Percentiles rank a stretch among this genome's conserved stretches.
Conservation (phyloP, 2,329 filamentous ascomycete species). For the Claviceps paspali region DNA sequence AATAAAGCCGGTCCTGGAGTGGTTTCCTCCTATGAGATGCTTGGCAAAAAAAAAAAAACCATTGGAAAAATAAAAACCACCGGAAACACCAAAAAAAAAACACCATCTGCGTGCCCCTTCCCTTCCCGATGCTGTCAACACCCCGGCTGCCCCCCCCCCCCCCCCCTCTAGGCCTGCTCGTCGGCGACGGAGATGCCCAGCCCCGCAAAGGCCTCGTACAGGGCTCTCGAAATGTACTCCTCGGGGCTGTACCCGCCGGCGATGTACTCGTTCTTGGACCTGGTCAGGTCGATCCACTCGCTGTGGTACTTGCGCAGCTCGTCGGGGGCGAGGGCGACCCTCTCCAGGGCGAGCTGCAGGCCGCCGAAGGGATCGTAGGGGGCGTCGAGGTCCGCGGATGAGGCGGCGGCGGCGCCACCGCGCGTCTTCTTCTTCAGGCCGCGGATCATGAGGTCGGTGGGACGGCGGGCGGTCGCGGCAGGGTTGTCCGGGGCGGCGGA, state of each 20-base stretch:
- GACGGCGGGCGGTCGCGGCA: too few species aligned
- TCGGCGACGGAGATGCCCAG: slow-evolving; percentile 77
- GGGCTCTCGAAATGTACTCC: slow-evolving; percentile 66
- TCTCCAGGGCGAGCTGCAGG: slow-evolving; percentile 48
- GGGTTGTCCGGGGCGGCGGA: not conserved
- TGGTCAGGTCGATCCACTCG: slow-evolving; percentile 53
- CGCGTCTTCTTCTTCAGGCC: slow-evolving; percentile 55
- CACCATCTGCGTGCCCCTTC: too few species aligned
- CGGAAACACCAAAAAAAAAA: too few species aligned
- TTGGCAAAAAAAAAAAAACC: too few species aligned
- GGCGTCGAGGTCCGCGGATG: slow-evolving; percentile 37
- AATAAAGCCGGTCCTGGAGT: too few species aligned
- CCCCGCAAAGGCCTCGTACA: slow-evolving; percentile 84
- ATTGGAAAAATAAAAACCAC: too few species aligned
- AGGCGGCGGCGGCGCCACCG: slow-evolving; percentile 3
- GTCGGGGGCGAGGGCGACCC: slow-evolving; percentile 42
- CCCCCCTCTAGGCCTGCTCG: slow-evolving; percentile 37
- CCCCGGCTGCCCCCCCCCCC: too few species aligned
- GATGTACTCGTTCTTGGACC: slow-evolving; percentile 47
- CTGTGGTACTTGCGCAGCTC: slow-evolving; percentile 54
- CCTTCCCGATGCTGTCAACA: too few species aligned
- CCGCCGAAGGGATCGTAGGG: slow-evolving; percentile 86
- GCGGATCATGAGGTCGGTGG: slow-evolving; percentile 50
- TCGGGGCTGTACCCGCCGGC: slow-evolving; percentile 72
- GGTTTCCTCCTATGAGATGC: too few species aligned